Evolutionary conservation across 495 filamentous ascomycete genomes (phyloP).

Genomic region (Friedmanniomyces simplex): DNA sequence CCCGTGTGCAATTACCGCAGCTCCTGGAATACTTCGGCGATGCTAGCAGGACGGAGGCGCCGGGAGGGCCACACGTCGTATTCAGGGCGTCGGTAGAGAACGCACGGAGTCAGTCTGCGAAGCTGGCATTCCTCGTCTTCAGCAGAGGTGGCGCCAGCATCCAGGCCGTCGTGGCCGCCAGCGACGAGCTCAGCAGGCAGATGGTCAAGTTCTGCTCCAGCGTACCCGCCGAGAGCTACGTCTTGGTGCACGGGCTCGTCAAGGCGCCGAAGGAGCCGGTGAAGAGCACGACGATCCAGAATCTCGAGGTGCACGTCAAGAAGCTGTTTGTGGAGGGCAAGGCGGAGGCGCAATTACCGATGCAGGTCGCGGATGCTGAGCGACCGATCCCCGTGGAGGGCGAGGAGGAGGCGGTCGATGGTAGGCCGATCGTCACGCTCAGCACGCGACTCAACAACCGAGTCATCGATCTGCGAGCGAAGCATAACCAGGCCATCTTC

Average conservation of each 20-base stretch:
- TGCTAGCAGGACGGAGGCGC: conserved; percentile 18
- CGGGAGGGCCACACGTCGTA: conserved; percentile 20
- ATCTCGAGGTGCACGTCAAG: conserved; percentile 70
- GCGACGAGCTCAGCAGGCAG: conserved; percentile 47
- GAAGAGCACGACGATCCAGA: conserved; percentile 63
- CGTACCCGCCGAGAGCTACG: conserved; percentile 68
- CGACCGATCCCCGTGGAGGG: conserved; percentile 31
- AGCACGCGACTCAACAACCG: conserved; percentile 36
- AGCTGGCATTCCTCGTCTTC: conserved; percentile 37
- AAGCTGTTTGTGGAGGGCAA: conserved; percentile 66
- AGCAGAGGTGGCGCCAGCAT: conserved; percentile 29
- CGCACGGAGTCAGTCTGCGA: conserved; percentile 34
- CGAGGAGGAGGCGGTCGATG: conserved; percentile 24
- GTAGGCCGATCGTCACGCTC: conserved; percentile 32
- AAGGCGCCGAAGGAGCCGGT: conserved; percentile 66
- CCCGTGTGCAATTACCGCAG: conserved; percentile 21
- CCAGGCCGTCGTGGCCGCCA: conserved; percentile 37
- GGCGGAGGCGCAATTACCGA: conserved; percentile 53
- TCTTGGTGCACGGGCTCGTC: conserved; percentile 66
- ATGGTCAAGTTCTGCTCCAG: conserved; percentile 85
- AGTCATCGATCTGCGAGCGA: conserved; percentile 33
- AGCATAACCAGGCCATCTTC: conserved; percentile 37
- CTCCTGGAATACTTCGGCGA: conserved; percentile 18
- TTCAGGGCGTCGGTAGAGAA: conserved; percentile 34
- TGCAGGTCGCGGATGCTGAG: conserved; percentile 40